phyloP scores from a whole-genome alignment of 2,329 filamentous ascomycete genomes.

The Orbilia brochopaga region DNA sequence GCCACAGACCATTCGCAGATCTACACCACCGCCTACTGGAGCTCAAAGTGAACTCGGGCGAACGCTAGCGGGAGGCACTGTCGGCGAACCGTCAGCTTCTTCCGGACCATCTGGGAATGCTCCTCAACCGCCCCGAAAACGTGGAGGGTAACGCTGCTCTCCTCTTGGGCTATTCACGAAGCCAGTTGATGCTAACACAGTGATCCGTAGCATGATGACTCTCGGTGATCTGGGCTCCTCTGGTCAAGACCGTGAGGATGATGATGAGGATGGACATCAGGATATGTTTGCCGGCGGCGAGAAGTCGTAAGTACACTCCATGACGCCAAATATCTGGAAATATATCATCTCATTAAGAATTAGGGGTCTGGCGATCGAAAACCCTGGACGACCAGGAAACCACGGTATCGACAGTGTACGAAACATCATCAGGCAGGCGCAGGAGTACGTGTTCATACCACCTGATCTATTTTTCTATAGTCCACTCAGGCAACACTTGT shows the following conservation, averaged over 20 bases:
- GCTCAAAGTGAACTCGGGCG: slow-evolving; percentile 11
- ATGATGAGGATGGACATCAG: slow-evolving; percentile 66
- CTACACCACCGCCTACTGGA: slow-evolving; percentile 36
- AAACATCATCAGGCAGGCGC: slow-evolving; percentile 70
- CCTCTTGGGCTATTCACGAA: neutral
- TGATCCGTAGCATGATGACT: slow-evolving; percentile 38
- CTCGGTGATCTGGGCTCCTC: slow-evolving; percentile 33
- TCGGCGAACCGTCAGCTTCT: slow-evolving; percentile 17
- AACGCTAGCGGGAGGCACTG: slow-evolving; percentile 25
- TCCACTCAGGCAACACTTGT: neutral
- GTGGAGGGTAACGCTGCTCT: slow-evolving; percentile 31
- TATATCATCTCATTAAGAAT: slow-evolving; percentile 55
- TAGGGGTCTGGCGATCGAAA: slow-evolving; percentile 69
- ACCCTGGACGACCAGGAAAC: slow-evolving; percentile 59
- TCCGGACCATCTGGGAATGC: slow-evolving; percentile 1
- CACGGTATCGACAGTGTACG: slow-evolving; percentile 58
- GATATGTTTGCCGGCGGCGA: slow-evolving; percentile 84
- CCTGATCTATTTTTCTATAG: neutral
- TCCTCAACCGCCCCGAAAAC: slow-evolving; percentile 26
- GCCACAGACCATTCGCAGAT: slow-evolving; percentile 32
- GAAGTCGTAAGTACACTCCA: slow-evolving; percentile 70
- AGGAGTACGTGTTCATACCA: slow-evolving; percentile 61
- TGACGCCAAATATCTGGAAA: slow-evolving; percentile 56
- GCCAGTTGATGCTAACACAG: neutral
- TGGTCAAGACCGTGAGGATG: slow-evolving; percentile 61